These are phyloP conservation scores for Sporothrix humicola DNA, from an alignment of 2,329 filamentous ascomycete species.

Conservation along the genomic window DNA sequence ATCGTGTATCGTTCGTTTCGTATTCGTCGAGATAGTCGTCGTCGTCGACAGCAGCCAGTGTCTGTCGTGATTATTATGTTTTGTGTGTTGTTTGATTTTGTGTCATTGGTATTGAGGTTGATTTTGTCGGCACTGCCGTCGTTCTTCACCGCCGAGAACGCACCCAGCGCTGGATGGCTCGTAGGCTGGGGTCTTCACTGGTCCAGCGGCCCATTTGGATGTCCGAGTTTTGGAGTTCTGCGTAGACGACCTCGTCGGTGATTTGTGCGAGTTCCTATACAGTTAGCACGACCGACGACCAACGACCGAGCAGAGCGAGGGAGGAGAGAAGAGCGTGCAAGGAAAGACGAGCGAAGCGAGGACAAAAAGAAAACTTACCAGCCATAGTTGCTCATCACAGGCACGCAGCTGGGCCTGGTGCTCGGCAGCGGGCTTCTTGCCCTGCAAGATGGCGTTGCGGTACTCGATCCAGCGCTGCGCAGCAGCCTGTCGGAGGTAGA, in stretches of 20 bases:
- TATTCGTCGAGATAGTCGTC: background rate
- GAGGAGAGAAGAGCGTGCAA: constrained; percentile 27
- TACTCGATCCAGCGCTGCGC: constrained; percentile 65
- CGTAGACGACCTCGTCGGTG: constrained; percentile 65
- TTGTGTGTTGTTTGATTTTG: background rate
- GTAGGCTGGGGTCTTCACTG: constrained; percentile 64
- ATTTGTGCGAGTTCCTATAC: constrained; percentile 60
- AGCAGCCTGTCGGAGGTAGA: constrained; percentile 65
- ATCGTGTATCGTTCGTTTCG: constrained; percentile 2
- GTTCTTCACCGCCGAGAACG: constrained; percentile 48
- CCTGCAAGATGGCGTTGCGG: constrained; percentile 60
- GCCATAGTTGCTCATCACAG: constrained; percentile 63
- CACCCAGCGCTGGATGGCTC: constrained; percentile 64
- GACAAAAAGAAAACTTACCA: constrained; percentile 51
- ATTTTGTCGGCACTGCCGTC: constrained; percentile 11
- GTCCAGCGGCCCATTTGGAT: constrained; percentile 65
- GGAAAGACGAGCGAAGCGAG: constrained; percentile 18
- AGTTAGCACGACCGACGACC: background rate
- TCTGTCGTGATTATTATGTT: constrained; percentile 14
- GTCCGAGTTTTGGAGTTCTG: constrained; percentile 60
- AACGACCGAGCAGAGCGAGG: background rate
- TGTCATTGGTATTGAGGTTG: background rate
- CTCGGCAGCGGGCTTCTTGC: constrained; percentile 54
- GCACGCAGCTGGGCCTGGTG: constrained; percentile 56
- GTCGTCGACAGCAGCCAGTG: constrained; percentile 15